Evolutionary conservation across 495 filamentous ascomycete species (phyloP), one percentile per base, ranked within the genome.

Genomic region (Penicillium ochrochloron): DNA sequence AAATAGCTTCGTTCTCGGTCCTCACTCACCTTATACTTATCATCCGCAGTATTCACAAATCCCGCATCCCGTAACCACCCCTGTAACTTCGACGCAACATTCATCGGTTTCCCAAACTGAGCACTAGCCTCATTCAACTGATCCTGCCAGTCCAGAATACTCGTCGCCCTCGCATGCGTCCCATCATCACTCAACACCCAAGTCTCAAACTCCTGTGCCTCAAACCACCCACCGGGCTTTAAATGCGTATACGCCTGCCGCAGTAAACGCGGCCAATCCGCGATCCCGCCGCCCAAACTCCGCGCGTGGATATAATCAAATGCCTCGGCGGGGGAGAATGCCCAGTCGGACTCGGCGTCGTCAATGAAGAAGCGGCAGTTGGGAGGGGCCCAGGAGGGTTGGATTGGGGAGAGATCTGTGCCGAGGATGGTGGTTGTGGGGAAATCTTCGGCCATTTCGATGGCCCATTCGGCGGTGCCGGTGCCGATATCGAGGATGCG

Each of bases 401-500:
- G 81, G 57, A 85, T 85, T 23, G 83, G 81, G 58, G 76, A 80
- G 41, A 92, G 77, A 68, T 92, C 90, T 29, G 89, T 83, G 17
- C 89, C 90, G 17, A 89, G 71, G 14, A 91, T 75, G 29, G 82
- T 82, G 5, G 85, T 79, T 57, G 75, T 61, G 9, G 85, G 84
- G 68, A 83, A 86, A 11, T 80, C 61, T 63, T 91, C 88, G 3
- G 82, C 87, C 60, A 87, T 83, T 61, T 89, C 86, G 35, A 86
- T 76, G n/a, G 83, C 85, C 86, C 86, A 89, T 57, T 83, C 82
- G 17, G 83, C 87, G 0, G 85, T 87, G 15, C 86, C 86, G 0
- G 86, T 89, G 60, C 82, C 82, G 39, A 82, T 71, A 63, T 82
- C 80, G 8, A 82, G 74, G 56, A 81, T 73, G 62, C 77, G 75